Percentiles rank a stretch among this genome's conserved stretches.
These are phyloP conservation scores for Hypoxylon sp. DNA, from an alignment of 2,329 filamentous ascomycete species.

Conservation along the genomic window DNA sequence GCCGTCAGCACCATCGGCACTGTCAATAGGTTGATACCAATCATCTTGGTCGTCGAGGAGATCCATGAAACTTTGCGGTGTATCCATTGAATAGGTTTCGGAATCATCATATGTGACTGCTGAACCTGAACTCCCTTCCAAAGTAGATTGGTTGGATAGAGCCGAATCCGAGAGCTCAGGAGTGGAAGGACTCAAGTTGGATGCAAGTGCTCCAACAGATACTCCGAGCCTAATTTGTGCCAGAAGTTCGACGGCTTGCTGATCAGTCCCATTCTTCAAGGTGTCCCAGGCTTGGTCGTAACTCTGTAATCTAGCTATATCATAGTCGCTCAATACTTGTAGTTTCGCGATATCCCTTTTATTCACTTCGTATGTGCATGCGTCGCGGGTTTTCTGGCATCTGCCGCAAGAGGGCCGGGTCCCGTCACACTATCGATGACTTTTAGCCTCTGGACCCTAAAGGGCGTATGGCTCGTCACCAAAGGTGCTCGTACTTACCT, in stretches of 20 bases:
- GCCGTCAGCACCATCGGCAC: background rate
- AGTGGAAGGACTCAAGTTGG: constrained; percentile 8
- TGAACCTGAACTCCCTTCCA: background rate
- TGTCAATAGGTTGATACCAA: constrained; percentile 25
- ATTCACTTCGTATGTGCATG: constrained; percentile 42
- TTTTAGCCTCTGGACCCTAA: constrained; percentile 15
- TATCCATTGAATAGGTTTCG: constrained; percentile 5
- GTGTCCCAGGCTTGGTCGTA: constrained; percentile 26
- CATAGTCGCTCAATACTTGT: constrained; percentile 37
- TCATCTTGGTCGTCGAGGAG: constrained; percentile 30
- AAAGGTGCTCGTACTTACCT: constrained; percentile 23
- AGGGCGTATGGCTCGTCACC: background rate
- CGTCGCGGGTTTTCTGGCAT: constrained; percentile 37
- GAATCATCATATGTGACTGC: background rate
- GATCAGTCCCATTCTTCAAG: constrained; percentile 29
- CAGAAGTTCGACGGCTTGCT: constrained; percentile 25
- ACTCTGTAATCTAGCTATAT: constrained; percentile 31
- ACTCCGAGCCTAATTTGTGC: constrained; percentile 34
- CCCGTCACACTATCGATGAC: constrained; percentile 35
- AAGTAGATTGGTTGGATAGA: constrained; percentile 8
- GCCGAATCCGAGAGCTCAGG: background rate
- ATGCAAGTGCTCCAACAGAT: constrained; percentile 28
- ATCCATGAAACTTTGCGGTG: constrained; percentile 27
- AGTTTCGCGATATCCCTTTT: constrained; percentile 37
- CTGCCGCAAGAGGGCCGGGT: constrained; percentile 36